Base-by-base conservation (phyloP, 2,329 filamentous ascomycete species). In the Alternaria triticina region DNA sequence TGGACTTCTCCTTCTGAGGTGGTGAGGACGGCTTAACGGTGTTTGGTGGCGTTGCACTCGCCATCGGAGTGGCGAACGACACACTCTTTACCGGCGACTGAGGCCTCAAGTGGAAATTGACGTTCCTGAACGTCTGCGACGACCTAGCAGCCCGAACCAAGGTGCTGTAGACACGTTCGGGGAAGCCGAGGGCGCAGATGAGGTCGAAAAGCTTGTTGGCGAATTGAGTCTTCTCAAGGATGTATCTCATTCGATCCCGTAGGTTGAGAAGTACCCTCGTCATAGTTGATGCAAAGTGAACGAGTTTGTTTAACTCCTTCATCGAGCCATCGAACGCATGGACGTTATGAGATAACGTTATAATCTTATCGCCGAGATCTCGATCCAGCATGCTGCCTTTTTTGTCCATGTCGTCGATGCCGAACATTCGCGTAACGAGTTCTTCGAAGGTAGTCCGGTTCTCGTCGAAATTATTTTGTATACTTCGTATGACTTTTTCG, bases 181-280 rank as follows among this genome's bases (percentile, higher is more conserved):
- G 64, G 6, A 64, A 67, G 1, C 63, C 63, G 3, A 74, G 45
- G 4, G 27, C 11, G 22, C 51, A 62, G 2, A 72, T 64, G 9
- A 65, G 49, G 3, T 33, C 27, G 27, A 63, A 69, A 0, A 73
- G 25, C 15, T 60, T 22, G 3, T 57, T 52, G 1, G 64, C 45
- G 25, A 72, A 69, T 0, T 11, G 15, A 6, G 55, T 22, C 9
- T 52, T 60, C 6, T 54, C 22, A 0, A 73, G 59, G 0, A 73
- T 22, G 2, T 3, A 52, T 3, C 17, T 56, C 2, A 74, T n/a
- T 0, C 64, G 57, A 2, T 58, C 40, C 6, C 58, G 20, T 0
- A 65, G 3, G 5, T 43, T 43, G 0, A 17, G 15, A 7, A 60
- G 17, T 2, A 11, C 6, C 3, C 50, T 44, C 0, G 47, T 54